These are phyloP conservation scores for Nemania bipapillata DNA, from an alignment of 2,329 filamentous ascomycete genomes.

Conservation along the genomic window DNA sequence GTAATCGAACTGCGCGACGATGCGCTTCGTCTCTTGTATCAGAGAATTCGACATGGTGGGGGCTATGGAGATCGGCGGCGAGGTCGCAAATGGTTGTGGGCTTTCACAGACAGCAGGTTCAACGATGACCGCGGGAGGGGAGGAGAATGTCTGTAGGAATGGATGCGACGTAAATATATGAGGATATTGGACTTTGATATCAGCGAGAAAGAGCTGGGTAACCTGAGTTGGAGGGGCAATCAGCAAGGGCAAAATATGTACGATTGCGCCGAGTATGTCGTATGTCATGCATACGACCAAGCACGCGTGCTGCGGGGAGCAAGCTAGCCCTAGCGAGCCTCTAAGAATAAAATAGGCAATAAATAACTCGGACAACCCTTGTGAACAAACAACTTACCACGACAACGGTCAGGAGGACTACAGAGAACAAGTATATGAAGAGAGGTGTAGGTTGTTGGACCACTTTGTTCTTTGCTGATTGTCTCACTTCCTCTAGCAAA, in stretches of 20 bases:
- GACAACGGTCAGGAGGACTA: conserved; percentile 44
- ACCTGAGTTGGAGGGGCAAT: conserved; percentile 54
- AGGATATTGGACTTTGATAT: conserved; percentile 60
- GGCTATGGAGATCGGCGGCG: conserved; percentile 64
- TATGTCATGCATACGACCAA: conserved; percentile 42
- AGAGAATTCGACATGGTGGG: conserved; percentile 67
- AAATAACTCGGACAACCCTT: conserved; percentile 29
- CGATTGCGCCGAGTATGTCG: conserved; percentile 39
- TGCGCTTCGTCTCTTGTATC: conserved; percentile 76
- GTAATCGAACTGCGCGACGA: conserved; percentile 88
- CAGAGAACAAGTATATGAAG: conserved; percentile 44
- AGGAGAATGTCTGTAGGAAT: conserved; percentile 54
- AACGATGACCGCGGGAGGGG: conserved; percentile 56
- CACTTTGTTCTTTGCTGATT: conserved; percentile 34
- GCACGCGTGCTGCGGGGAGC: conserved; percentile 32
- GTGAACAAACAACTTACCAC: conserved; percentile 43
- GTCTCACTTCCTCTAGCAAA: conserved; percentile 26
- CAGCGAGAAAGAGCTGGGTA: conserved; percentile 63
- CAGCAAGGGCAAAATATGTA: conserved; percentile 37
- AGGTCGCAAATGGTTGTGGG: conserved; percentile 64
- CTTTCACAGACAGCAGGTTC: conserved; percentile 65
- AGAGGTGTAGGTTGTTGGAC: conserved; percentile 36
- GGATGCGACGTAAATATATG: conserved; percentile 51
- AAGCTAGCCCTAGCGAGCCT: conserved; percentile 42
- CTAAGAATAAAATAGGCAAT: conserved; percentile 33